Percentiles rank a stretch among this genome's conserved stretches.
Conservation (phyloP, 352 stramenopile genomes). For the Phytophthora capsici region DNA sequence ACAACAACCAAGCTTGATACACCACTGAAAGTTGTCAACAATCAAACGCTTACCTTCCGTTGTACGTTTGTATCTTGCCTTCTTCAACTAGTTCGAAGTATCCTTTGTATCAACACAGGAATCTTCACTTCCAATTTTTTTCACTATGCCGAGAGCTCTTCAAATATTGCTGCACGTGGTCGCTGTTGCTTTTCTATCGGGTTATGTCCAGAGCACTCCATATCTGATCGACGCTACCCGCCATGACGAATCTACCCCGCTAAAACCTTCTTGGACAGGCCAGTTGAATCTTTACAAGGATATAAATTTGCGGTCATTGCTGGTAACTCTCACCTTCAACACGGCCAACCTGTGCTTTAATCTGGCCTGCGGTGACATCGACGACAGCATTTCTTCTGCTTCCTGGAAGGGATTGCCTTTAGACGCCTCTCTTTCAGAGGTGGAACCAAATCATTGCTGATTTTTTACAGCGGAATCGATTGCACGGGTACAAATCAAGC, state of each 20-base stretch:
- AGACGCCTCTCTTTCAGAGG: not conserved
- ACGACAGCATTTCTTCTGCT: slow-evolving; percentile 16
- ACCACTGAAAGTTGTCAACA: too few relatives aligned
- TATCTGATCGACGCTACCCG: slow-evolving; percentile 2
- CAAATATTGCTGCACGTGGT: not conserved
- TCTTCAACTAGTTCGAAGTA: too few relatives aligned
- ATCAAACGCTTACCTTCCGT: too few relatives aligned
- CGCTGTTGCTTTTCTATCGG: not conserved
- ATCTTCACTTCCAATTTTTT: not conserved
- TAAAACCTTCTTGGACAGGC: slow-evolving; percentile 1
- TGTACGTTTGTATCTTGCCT: too few relatives aligned
- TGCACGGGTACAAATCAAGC: slow-evolving; percentile 15
- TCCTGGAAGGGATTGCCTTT: slow-evolving; percentile 18
- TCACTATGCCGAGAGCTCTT: not conserved
- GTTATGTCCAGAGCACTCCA: not conserved
- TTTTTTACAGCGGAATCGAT: slow-evolving; percentile 17
- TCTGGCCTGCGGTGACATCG: slow-evolving; percentile 13
- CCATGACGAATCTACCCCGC: not conserved
- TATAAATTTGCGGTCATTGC: slow-evolving; percentile 1
- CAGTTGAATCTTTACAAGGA: slow-evolving; percentile 17
- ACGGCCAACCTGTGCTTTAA: slow-evolving; percentile 16
- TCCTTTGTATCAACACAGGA: not conserved
- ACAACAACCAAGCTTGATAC: not conserved
- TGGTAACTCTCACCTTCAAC: slow-evolving; percentile 14
- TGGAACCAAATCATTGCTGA: not conserved